Conservation (phyloP, 2,329 filamentous ascomycete species). For the Cladophialophora immunda region DNA sequence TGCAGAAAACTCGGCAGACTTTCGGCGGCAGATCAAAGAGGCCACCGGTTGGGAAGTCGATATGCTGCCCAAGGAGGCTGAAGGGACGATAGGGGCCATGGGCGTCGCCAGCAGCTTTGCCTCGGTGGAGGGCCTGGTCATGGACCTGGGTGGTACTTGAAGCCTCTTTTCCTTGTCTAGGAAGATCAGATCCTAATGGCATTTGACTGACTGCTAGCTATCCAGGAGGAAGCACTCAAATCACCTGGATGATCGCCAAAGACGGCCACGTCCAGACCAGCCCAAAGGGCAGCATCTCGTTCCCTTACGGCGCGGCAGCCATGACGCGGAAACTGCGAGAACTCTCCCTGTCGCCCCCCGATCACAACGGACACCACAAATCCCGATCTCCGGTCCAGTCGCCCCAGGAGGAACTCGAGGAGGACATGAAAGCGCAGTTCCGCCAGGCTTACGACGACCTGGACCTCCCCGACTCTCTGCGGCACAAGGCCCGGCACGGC, state of each 20-base stretch:
- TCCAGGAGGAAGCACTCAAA: conserved; percentile 59
- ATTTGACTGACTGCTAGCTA: neutral
- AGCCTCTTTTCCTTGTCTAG: neutral
- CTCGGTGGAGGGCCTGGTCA: conserved; percentile 77
- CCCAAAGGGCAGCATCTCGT: conserved; percentile 66
- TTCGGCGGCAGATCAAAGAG: conserved; percentile 72
- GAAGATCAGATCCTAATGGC: neutral
- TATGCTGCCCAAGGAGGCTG: conserved; percentile 79
- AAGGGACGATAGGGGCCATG: conserved; percentile 83
- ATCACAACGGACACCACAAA: conserved; percentile 13
- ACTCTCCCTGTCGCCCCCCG: conserved; percentile 37
- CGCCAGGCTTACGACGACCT: conserved; percentile 66
- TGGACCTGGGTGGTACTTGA: conserved; percentile 73
- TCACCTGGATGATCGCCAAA: conserved; percentile 70
- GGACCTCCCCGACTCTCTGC: conserved; percentile 63
- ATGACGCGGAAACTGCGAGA: conserved; percentile 64
- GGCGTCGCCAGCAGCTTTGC: conserved; percentile 80
- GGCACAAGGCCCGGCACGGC: conserved; percentile 53
- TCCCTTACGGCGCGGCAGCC: conserved; percentile 76
- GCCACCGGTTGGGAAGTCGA: conserved; percentile 74
- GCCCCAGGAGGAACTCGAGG: conserved; percentile 47
- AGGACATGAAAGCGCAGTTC: conserved; percentile 64
- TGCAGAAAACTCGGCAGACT: conserved; percentile 75
- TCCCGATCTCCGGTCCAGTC: conserved; percentile 42
- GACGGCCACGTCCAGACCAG: conserved; percentile 61